Conservation (phyloP, 148 eudicot species). For the Heliamphora exappendiculata region DNA sequence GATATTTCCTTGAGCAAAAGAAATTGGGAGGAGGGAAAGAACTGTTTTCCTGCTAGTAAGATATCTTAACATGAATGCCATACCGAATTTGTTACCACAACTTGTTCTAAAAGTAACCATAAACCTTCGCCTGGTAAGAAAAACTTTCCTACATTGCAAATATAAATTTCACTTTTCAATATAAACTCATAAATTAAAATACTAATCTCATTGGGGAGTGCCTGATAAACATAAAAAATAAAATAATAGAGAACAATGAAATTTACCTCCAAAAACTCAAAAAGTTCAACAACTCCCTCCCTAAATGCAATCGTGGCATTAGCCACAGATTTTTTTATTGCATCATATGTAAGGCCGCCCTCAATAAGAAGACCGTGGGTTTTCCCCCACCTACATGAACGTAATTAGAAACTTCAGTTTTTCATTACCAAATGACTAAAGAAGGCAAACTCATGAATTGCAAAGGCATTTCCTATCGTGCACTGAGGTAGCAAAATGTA, state of each 20-base stretch:
- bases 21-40: background rate
- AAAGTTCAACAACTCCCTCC: slow-evolving; percentile 77
- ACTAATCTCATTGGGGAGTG: slow-evolving; percentile 5
- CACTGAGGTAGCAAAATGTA: background rate
- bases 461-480: background rate
- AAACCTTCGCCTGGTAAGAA: background rate
- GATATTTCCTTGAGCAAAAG: background rate
- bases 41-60: background rate
- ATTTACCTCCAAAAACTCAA: slow-evolving; percentile 76
- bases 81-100: background rate
- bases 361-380: slow-evolving; percentile 86
- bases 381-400: slow-evolving; percentile 72
- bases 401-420: slow-evolving; percentile 4
- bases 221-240: background rate
- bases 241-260: background rate
- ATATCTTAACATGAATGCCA: background rate
- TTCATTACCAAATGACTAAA: background rate
- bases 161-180: background rate
- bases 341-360: slow-evolving; percentile 81
- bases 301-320: slow-evolving; percentile 68
- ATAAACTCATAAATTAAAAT: background rate
- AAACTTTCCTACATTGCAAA: background rate
- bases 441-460: background rate
- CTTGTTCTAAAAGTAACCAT: background rate
- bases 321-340: slow-evolving; percentile 66